These are phyloP conservation scores for Cryptosporidium felis DNA, from an alignment of 169 alveolate genomes.

Conservation along the genomic window DNA sequence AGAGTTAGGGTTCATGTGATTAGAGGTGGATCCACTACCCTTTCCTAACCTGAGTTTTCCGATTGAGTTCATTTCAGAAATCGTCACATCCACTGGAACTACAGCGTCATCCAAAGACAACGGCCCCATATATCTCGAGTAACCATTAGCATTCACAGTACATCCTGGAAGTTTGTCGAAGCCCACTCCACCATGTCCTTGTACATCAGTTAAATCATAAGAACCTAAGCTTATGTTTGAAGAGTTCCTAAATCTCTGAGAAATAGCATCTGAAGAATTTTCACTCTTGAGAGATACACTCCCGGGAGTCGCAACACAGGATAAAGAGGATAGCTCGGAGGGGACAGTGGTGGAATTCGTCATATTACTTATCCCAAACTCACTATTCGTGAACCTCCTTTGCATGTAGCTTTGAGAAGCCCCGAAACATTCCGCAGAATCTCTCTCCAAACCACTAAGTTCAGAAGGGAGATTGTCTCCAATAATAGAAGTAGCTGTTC, in stretches of 20 bases:
- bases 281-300: conserved; percentile 45
- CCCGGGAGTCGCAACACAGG: conserved; percentile 46
- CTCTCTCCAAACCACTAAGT: background rate
- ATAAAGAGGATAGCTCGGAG: conserved; percentile 17
- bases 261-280: conserved; percentile 13
- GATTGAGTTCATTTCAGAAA: conserved; percentile 1
- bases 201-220: conserved; percentile 1
- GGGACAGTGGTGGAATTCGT: conserved; percentile 31
- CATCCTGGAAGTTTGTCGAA: conserved; percentile 3
- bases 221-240: background rate
- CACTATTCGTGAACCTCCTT: conserved; percentile 18
- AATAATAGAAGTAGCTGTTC: background rate
- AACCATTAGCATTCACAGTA: background rate
- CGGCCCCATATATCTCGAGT: background rate
- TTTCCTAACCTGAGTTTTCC: background rate
- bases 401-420: conserved; percentile 8
- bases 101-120: background rate
- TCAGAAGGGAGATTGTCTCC: background rate
- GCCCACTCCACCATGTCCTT: background rate
- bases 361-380: conserved; percentile 34
- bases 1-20: background rate
- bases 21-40: background rate
- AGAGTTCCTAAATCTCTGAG: conserved; percentile 34
- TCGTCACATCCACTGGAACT: background rate
- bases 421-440: conserved; percentile 16